Percentiles rank a stretch among this genome's conserved stretches.
Conservation (phyloP, 2,329 filamentous ascomycete genomes). For the Penicillium sp. region DNA sequence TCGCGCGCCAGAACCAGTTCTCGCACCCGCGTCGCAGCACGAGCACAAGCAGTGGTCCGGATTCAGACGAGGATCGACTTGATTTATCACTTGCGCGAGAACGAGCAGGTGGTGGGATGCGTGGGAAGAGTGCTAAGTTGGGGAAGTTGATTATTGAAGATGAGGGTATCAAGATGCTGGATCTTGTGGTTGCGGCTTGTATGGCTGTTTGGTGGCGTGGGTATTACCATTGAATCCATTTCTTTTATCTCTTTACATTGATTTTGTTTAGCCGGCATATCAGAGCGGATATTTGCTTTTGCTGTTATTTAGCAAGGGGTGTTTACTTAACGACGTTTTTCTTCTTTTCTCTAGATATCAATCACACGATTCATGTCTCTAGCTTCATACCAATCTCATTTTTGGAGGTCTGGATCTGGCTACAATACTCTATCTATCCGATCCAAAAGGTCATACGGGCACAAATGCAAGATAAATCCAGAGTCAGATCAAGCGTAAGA, state of each 20-base stretch:
- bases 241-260: background rate
- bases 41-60: conserved; percentile 20
- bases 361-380: background rate
- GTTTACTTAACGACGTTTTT: background rate
- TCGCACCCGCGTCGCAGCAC: conserved; percentile 23
- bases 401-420: conserved; percentile 2
- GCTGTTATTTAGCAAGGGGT: background rate
- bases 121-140: conserved; percentile 82
- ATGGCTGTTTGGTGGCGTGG: conserved; percentile 91
- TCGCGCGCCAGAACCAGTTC: conserved; percentile 15
- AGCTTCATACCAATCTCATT: conserved; percentile 3
- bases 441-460: conserved; percentile 1
- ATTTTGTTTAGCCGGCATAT: conserved; percentile 1
- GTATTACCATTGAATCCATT: conserved; percentile 50
- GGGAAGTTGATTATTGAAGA: conserved; percentile 88
- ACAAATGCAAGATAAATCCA: background rate
- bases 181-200: conserved; percentile 85
- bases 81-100: conserved; percentile 76
- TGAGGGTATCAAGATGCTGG: conserved; percentile 92
- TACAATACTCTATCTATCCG: conserved; percentile 14
- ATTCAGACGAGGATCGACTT: conserved; percentile 47
- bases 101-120: conserved; percentile 76
- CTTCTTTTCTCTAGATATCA: background rate
- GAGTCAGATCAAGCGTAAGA: background rate
- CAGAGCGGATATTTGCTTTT: background rate